Conservation (phyloP, 345 rosid species). For the Pistacia atlantica region DNA sequence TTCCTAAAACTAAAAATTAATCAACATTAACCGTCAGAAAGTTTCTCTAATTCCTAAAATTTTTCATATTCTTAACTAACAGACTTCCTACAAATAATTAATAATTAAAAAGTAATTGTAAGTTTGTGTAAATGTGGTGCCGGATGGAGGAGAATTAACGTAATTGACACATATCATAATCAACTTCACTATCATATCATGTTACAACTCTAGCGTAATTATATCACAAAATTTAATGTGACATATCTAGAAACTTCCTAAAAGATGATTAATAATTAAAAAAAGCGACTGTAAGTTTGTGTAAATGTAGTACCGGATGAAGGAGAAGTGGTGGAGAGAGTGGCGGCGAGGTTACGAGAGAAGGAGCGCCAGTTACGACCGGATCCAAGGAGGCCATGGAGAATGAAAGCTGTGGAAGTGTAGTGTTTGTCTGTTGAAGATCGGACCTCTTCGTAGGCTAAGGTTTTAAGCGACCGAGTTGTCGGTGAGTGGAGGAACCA, state of each 20-base stretch:
- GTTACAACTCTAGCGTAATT: no score
- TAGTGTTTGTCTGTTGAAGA: slow-evolving; percentile 38
- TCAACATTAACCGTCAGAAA: no score
- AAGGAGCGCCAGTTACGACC: slow-evolving; percentile 92
- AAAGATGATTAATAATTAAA: no score
- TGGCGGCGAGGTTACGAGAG: slow-evolving; percentile 65
- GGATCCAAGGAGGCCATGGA: slow-evolving; percentile 96
- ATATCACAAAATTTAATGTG: no score
- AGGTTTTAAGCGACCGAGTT: slow-evolving; percentile 56
- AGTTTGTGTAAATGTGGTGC: slow-evolving; percentile 12
- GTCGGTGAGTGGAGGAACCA: slow-evolving; percentile 40
- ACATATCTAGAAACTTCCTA: no score
- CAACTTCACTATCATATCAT: no score
- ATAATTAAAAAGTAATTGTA: neutral
- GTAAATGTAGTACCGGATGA: slow-evolving; percentile 28
- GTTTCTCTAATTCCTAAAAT: no score
- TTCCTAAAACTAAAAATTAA: no score
- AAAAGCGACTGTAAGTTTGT: neutral
- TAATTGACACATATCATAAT: no score
- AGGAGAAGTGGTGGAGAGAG: slow-evolving; percentile 50
- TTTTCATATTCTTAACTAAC: no score
- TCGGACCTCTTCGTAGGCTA: slow-evolving; percentile 78
- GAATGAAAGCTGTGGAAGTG: slow-evolving; percentile 71
- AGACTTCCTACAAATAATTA: no score
- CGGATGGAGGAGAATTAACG: slow-evolving; percentile 5